phyloP scores from a whole-genome alignment of 1,139 yeast species.

The Diutina pseudorugosa region DNA sequence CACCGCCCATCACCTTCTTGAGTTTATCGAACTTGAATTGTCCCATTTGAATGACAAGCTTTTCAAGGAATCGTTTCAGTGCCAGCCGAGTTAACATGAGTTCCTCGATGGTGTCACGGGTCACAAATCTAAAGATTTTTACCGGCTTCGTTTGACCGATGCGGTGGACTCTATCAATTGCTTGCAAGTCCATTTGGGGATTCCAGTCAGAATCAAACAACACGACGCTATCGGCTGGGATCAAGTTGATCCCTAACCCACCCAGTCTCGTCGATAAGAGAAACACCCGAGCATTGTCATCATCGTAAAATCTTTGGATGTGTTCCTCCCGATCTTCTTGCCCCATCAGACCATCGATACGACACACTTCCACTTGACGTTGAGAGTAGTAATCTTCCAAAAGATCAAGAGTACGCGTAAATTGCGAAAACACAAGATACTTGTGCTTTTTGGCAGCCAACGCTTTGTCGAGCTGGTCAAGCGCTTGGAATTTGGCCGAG shows the following conservation, averaged over 20 bases:
- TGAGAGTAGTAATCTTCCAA: conserved; percentile 32
- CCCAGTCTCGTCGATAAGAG: conserved; percentile 87
- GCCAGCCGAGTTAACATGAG: conserved; percentile 66
- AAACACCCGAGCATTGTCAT: conserved; percentile 32
- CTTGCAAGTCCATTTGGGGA: conserved; percentile 93
- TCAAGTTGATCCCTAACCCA: conserved; percentile 81
- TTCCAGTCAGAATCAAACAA: conserved; percentile 94
- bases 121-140: conserved; percentile 62
- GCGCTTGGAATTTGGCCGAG: conserved; percentile 61
- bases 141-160: conserved; percentile 86
- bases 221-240: conserved; percentile 82
- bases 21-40: conserved; percentile 38
- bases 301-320: conserved; percentile 39
- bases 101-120: conserved; percentile 74
- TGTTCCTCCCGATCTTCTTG: conserved; percentile 56
- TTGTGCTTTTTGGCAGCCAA: conserved; percentile 46
- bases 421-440: conserved; percentile 72
- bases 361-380: conserved; percentile 30
- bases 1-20: conserved; percentile 9
- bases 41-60: conserved; percentile 76
- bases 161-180: conserved; percentile 90
- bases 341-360: conserved; percentile 68
- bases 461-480: conserved; percentile 48
- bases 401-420: conserved; percentile 66
- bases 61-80: conserved; percentile 68